Base-by-base conservation (phyloP, 1,284 basidiomycete genomes). In the Ceratobasidium sp. region DNA sequence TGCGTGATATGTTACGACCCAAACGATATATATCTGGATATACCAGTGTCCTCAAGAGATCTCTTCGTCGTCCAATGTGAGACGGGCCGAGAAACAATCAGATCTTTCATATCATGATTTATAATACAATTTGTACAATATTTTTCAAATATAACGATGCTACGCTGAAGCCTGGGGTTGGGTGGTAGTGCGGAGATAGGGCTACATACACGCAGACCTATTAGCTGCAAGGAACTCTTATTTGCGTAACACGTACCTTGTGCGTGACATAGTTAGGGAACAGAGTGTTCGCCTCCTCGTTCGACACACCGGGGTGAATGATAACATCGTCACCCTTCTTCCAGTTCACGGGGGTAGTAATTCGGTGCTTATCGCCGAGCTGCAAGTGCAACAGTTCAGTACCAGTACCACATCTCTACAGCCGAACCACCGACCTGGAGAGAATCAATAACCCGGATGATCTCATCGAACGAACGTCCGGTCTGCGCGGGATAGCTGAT, bases 251-350 rank as follows among this genome's bases (percentile, higher is more conserved):
- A 74, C 83, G 76, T 79, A 91, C 92, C 84, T 90, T 87, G 84
- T 92, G 89, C 75, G 86, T 84, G 4, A 84, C 90, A 81, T 87
- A 86, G 39, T 91, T 83, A 59, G 93, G 92, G 91, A 96, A 97
- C 76, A 95, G 84, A 43, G 87, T 90, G 84, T 95, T 92, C 39
- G 95, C 96, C 83, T 98, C 92, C 54, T 96, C 94, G 80, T 92
- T 92, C 73, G 83, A 85, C 64, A 98, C 95, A 8, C 87, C 83
- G n/a, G 94, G 93, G 83, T 98, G 96, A 53, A 99, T 91, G 80
- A 99, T 98, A 74, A 98, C 96, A 81, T 95, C 91, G 19, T 96
- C 91, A 59, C 95, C 96, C 81, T 91, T 90, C 77, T 92, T 89
- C 97, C 97, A 98, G 89, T 98, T 96, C 77, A 94, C 95, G 22